These are phyloP conservation scores for Prunus padus DNA, from an alignment of 306 rosid species.

Conservation along the genomic window DNA sequence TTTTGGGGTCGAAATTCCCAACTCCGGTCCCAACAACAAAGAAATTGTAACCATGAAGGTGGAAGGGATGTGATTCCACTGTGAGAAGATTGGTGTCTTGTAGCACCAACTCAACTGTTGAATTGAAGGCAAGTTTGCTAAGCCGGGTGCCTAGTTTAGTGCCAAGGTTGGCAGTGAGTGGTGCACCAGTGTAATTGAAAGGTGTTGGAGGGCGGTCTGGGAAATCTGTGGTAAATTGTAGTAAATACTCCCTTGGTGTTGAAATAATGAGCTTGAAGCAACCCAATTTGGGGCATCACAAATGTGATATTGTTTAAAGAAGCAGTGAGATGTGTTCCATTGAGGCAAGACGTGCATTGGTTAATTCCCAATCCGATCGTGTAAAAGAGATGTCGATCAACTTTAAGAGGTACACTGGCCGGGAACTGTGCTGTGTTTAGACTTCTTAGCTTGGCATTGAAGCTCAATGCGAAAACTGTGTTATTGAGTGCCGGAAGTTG, in stretches of 20 bases:
- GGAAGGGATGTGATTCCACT: constrained; percentile 39
- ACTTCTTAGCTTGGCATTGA: constrained; percentile 14
- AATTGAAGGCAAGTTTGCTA: constrained; percentile 34
- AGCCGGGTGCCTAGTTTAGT: constrained; percentile 28
- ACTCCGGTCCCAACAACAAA: constrained; percentile 33
- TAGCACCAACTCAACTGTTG: constrained; percentile 35
- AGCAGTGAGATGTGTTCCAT: constrained; percentile 30
- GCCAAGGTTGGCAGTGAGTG: constrained; percentile 33
- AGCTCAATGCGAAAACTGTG: constrained; percentile 26
- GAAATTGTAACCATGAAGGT: constrained; percentile 39
- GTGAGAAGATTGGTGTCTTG: constrained; percentile 36
- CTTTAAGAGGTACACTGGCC: constrained; percentile 31
- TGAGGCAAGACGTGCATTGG: constrained; percentile 24
- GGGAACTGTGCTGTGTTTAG: constrained; percentile 31
- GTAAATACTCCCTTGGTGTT: constrained; percentile 33
- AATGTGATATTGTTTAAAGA: constrained; percentile 39
- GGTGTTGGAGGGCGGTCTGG: constrained; percentile 33
- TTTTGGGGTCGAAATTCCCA: constrained; percentile 32
- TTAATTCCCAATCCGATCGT: constrained; percentile 30
- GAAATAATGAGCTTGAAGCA: constrained; percentile 41
- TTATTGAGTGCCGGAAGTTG: constrained; percentile 31
- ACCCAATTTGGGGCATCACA: constrained; percentile 30
- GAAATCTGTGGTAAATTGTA: constrained; percentile 33
- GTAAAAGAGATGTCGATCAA: constrained; percentile 29
- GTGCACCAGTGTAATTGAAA: constrained; percentile 39